phyloP scores from a whole-genome alignment of 257 asterid genomes.

The Cruciata laevipes region DNA sequence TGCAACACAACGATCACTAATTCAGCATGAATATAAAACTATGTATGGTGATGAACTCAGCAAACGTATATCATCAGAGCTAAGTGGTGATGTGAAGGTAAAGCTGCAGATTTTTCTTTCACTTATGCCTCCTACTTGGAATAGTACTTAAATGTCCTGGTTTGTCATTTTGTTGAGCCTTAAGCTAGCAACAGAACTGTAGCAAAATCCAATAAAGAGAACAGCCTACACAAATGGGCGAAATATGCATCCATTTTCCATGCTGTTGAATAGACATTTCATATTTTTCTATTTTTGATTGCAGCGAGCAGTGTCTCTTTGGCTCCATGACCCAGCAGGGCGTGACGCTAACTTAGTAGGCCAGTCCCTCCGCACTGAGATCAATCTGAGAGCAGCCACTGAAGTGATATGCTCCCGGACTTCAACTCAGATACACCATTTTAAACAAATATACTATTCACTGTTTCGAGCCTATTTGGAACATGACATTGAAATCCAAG shows the following conservation, averaged over 20 bases:
- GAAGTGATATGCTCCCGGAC: slow-evolving; percentile 94
- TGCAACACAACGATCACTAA: slow-evolving; percentile 72
- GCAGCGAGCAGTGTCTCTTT: slow-evolving; percentile 69
- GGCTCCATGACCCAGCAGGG: slow-evolving; percentile 89
- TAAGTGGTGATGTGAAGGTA: slow-evolving; percentile 75
- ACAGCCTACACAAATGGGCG: not conserved
- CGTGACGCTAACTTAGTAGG: slow-evolving; percentile 72
- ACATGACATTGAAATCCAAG: slow-evolving; percentile 57
- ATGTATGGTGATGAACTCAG: slow-evolving; percentile 63
- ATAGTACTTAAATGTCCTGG: not conserved
- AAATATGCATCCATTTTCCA: not conserved
- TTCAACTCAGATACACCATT: slow-evolving; percentile 68
- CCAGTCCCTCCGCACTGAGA: slow-evolving; percentile 39
- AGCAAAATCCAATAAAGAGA: not conserved
- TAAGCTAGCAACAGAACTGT: not conserved
- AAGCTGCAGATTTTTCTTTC: not conserved
- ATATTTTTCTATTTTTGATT: slow-evolving; percentile 2
- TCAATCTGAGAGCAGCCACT: slow-evolving; percentile 64
- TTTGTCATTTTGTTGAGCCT: not conserved
- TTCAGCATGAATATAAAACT: slow-evolving; percentile 68
- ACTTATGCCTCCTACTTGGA: not conserved
- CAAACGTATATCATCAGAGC: slow-evolving; percentile 75
- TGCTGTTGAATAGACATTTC: not conserved
- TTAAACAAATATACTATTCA: slow-evolving; percentile 60
- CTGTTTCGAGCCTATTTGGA: slow-evolving; percentile 58